Evolutionary conservation across 1,139 yeast genomes (phyloP).

Genomic region (Hanseniaspora uvarum): DNA sequence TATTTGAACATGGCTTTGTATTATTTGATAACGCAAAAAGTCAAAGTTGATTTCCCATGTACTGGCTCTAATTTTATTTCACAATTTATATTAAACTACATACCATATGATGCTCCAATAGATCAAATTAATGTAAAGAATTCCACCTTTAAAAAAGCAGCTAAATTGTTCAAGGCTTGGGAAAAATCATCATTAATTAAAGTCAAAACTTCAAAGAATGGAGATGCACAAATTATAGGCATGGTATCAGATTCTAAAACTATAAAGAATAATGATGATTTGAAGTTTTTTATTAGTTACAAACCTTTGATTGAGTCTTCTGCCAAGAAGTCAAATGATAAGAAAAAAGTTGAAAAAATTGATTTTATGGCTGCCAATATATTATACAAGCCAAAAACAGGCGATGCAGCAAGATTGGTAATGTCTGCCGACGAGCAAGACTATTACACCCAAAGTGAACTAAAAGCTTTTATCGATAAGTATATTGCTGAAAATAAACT

Average conservation of each 20-base stretch:
- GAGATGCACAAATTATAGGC: slow-evolving; percentile 36
- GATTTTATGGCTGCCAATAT: slow-evolving; percentile 6
- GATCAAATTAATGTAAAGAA: slow-evolving; percentile 58
- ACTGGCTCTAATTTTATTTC: slow-evolving; percentile 68
- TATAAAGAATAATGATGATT: slow-evolving; percentile 40
- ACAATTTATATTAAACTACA: slow-evolving; percentile 52
- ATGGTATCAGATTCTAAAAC: slow-evolving; percentile 40
- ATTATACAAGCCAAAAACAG: slow-evolving; percentile 15
- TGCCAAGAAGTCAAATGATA: slow-evolving; percentile 8
- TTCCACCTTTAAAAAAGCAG: slow-evolving; percentile 81
- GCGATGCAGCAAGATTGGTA: slow-evolving; percentile 10
- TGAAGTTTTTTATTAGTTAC: slow-evolving; percentile 50
- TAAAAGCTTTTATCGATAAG: slow-evolving; percentile 42
- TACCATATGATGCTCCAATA: slow-evolving; percentile 39
- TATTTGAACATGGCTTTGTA: slow-evolving; percentile 59
- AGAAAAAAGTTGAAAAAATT: neutral
- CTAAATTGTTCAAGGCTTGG: slow-evolving; percentile 75
- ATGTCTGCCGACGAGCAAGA: slow-evolving; percentile 21
- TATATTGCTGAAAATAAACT: slow-evolving; percentile 49
- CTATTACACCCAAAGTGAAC: slow-evolving; percentile 45
- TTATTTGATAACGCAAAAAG: slow-evolving; percentile 54
- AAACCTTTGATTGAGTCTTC: slow-evolving; percentile 28
- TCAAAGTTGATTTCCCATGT: slow-evolving; percentile 47
- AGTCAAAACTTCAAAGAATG: slow-evolving; percentile 54
- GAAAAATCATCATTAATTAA: slow-evolving; percentile 64